Evolutionary conservation across 768 basidiomycete species (phyloP).

Genomic region (Lactarius vividus): DNA sequence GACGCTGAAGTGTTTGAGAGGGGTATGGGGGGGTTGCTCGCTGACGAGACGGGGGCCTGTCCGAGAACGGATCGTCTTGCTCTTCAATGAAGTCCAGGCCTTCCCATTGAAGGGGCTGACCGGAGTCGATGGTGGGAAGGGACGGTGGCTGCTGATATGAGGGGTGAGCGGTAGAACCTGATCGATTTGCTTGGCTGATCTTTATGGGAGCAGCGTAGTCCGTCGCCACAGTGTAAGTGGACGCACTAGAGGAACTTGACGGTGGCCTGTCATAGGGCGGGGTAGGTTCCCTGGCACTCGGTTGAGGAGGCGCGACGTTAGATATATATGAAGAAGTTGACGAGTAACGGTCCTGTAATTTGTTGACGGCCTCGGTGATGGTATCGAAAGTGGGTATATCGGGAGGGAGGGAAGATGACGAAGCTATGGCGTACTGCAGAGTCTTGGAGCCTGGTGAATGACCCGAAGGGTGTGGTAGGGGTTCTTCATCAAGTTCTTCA

Average conservation of each 20-base stretch:
- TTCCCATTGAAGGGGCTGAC: slow-evolving; percentile 34
- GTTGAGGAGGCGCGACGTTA: not conserved
- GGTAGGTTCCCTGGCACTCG: not conserved
- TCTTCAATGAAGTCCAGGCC: slow-evolving; percentile 13
- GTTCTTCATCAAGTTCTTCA: slow-evolving; percentile 12
- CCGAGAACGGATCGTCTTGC: slow-evolving; percentile 35
- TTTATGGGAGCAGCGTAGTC: slow-evolving; percentile 21
- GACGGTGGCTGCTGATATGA: slow-evolving; percentile 5
- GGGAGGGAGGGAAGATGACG: slow-evolving; percentile 18
- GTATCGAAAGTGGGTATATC: slow-evolving; percentile 21
- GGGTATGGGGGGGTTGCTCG: slow-evolving; percentile 13
- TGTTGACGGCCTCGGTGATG: slow-evolving; percentile 25
- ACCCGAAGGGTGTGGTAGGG: not conserved
- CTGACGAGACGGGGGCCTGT: slow-evolving; percentile 22
- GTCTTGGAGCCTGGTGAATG: slow-evolving; percentile 20
- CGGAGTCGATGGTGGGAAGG: slow-evolving; percentile 36
- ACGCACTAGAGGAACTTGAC: slow-evolving; percentile 13
- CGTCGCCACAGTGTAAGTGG: slow-evolving; percentile 19
- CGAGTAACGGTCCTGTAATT: slow-evolving; percentile 22
- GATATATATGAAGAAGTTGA: not conserved
- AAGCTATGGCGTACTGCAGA: slow-evolving; percentile 18
- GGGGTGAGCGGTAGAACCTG: not conserved
- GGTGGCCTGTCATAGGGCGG: slow-evolving; percentile 14
- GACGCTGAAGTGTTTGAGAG: slow-evolving; percentile 11
- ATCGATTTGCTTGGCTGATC: slow-evolving; percentile 1